Conservation (phyloP, 202 grass and related monocot genomes). For the Alloteropsis angusta region DNA sequence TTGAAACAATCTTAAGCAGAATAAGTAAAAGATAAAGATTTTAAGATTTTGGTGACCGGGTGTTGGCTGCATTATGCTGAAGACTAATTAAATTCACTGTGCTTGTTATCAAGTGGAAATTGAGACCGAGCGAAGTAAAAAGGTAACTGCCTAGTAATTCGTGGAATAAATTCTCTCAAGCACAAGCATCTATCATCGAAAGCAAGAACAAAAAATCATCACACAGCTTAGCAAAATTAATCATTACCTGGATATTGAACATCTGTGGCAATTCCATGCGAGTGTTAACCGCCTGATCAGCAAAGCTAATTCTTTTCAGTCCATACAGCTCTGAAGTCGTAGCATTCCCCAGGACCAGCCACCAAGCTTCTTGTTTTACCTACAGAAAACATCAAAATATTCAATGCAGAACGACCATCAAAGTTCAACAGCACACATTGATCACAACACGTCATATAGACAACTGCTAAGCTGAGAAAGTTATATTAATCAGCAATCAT, state of each 20-base stretch:
- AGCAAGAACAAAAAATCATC: background rate
- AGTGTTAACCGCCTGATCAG: slow-evolving; percentile 48
- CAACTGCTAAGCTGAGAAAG: slow-evolving; percentile 6
- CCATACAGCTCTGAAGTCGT: slow-evolving; percentile 74
- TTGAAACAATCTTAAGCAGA: background rate
- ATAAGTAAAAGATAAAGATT: background rate
- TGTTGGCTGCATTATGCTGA: background rate
- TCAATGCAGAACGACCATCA: background rate
- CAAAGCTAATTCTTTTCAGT: slow-evolving; percentile 88
- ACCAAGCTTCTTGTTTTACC: slow-evolving; percentile 98
- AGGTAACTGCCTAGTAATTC: background rate
- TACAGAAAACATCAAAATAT: slow-evolving; percentile 26
- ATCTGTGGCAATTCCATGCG: slow-evolving; percentile 68
- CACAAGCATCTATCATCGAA: background rate
- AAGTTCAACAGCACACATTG: background rate
- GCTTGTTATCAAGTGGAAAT: background rate
- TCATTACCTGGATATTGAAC: slow-evolving; percentile 46
- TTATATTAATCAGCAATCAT: background rate
- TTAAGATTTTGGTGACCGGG: background rate
- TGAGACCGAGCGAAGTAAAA: background rate
- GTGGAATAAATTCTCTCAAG: background rate
- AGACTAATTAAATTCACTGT: slow-evolving; percentile 2
- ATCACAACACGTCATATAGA: background rate
- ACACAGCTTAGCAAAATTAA: background rate
- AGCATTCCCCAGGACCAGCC: slow-evolving; percentile 79